Percentiles rank a stretch among this genome's conserved stretches.
These are phyloP conservation scores for Kazachstania kunashirensis DNA, from an alignment of 805 yeast species.

Conservation along the genomic window DNA sequence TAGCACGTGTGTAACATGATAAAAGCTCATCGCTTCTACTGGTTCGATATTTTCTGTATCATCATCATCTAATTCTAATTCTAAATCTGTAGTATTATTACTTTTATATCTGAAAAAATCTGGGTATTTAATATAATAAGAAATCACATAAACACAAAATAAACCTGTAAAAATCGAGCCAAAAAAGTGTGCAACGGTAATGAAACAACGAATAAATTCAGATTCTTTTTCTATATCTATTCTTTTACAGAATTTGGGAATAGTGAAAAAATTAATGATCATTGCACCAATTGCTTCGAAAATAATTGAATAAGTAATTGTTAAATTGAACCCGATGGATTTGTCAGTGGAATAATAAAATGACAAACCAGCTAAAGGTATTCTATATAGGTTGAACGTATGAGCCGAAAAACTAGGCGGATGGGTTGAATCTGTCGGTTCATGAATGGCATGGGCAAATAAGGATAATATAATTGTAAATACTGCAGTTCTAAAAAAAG, in stretches of 20 bases:
- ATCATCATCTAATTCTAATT: neutral
- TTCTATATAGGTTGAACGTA: slow-evolving; percentile 1
- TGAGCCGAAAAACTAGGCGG: neutral
- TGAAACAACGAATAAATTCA: neutral
- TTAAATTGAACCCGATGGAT: slow-evolving; percentile 1
- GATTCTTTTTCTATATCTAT: neutral
- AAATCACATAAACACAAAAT: neutral
- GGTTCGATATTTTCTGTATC: neutral
- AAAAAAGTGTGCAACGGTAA: neutral
- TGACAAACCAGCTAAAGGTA: slow-evolving; percentile 1
- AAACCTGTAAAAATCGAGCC: neutral
- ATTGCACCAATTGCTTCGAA: neutral
- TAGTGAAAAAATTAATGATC: neutral
- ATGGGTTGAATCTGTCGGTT: neutral
- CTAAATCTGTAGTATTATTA: neutral
- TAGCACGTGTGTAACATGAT: neutral
- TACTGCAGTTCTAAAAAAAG: neutral
- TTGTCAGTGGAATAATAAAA: slow-evolving; percentile 1
- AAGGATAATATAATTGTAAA: neutral
- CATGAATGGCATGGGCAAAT: neutral
- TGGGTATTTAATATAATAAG: slow-evolving; percentile 1
- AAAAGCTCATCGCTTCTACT: neutral
- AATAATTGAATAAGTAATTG: neutral
- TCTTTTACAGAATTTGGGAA: neutral
- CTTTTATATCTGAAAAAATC: neutral